A percentile compares a stretch with the other conserved stretches of the same genome.
These are phyloP conservation scores for Jatropha curcas DNA, from an alignment of 345 rosid species.

Conservation along the genomic window DNA sequence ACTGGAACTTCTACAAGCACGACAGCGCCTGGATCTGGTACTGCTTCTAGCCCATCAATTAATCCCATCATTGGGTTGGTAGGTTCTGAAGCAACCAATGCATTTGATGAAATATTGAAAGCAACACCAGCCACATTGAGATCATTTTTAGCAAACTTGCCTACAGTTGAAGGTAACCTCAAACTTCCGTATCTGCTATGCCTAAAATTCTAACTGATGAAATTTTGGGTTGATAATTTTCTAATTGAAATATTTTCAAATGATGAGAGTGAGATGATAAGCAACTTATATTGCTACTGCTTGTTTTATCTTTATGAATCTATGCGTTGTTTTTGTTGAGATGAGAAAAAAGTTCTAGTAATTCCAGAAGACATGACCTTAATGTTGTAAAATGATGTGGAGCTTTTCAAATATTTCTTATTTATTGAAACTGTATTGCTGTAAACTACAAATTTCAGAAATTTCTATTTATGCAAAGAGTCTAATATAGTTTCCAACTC, in stretches of 20 bases:
- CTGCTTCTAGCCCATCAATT: conserved; percentile 41
- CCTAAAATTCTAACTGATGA: background rate
- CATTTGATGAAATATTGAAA: conserved; percentile 66
- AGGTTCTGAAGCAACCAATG: conserved; percentile 43
- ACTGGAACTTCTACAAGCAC: conserved; percentile 31
- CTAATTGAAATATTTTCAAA: background rate
- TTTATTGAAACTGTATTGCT: background rate
- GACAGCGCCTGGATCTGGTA: conserved; percentile 11
- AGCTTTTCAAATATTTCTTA: conserved; percentile 3
- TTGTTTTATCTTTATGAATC: background rate
- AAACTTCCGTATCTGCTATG: conserved; percentile 10
- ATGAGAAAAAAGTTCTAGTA: background rate
- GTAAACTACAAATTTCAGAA: background rate
- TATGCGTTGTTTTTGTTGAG: background rate
- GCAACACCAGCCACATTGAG: conserved; percentile 75
- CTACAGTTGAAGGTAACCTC: conserved; percentile 63
- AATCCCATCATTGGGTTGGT: conserved; percentile 37
- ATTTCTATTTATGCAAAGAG: background rate
- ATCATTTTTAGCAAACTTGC: conserved; percentile 76
- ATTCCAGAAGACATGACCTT: background rate
- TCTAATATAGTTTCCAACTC: background rate
- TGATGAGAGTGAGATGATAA: conserved; percentile 1
- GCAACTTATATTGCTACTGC: background rate
- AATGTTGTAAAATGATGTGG: background rate
- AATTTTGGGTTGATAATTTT: background rate